A percentile compares a stretch with the other conserved stretches of the same genome.
phyloP scores from a whole-genome alignment of 805 yeast genomes.

The Cyberlindnera euphorbiae region DNA sequence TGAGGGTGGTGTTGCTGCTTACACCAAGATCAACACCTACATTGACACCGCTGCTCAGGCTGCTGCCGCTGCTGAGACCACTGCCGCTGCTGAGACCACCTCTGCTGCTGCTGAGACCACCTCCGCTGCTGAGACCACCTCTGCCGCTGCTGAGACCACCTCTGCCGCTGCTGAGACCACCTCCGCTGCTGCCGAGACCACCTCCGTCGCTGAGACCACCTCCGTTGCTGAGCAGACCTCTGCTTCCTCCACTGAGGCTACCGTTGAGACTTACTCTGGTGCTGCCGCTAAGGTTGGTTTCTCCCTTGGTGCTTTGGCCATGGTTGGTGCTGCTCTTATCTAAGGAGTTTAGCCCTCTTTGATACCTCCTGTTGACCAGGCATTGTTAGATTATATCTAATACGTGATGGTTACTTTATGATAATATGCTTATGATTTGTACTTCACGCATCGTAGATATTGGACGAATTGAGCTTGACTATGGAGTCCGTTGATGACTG shows the following conservation, averaged over 20 bases:
- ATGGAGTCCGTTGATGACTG: no score
- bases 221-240: constrained; percentile 1
- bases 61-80: constrained; percentile 1
- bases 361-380: no score
- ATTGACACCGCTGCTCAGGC: neutral
- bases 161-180: neutral
- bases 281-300: constrained; percentile 6
- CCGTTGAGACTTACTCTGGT: constrained; percentile 6
- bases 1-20: constrained; percentile 2
- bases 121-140: neutral
- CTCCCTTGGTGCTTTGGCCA: constrained; percentile 6
- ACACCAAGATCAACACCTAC: constrained; percentile 4
- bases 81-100: neutral
- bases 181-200: neutral
- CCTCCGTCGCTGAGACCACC: no score
- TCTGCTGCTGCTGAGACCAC: constrained; percentile 1
- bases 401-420: no score
- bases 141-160: neutral
- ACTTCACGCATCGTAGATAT: no score
- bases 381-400: no score
- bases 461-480: no score
- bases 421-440: no score
- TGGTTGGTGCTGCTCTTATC: constrained; percentile 5
- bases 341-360: neutral
- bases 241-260: constrained; percentile 1